Conservation (phyloP, 106 monocot genomes). For the Acorus gramineus region DNA sequence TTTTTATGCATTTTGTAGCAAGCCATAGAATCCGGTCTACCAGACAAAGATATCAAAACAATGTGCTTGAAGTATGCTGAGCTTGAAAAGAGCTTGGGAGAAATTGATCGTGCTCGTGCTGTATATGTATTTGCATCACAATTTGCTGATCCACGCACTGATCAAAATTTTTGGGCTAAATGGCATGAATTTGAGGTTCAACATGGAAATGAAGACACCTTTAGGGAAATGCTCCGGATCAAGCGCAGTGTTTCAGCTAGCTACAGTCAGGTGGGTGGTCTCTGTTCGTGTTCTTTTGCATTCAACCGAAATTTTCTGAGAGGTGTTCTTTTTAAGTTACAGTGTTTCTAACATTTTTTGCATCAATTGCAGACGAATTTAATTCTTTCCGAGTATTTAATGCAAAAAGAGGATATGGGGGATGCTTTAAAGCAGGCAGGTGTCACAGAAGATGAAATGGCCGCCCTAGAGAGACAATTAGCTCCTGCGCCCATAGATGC, state of each 20-base stretch:
- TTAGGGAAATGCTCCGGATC: constrained; percentile 91
- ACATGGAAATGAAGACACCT: constrained; percentile 97
- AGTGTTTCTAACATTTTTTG: background rate
- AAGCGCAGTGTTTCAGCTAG: constrained; percentile 84
- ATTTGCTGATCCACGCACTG: constrained; percentile 78
- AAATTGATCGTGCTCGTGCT: constrained; percentile 88
- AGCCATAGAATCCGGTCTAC: constrained; percentile 96
- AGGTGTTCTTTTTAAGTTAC: too few relatives aligned
- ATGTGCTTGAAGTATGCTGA: constrained; percentile 97
- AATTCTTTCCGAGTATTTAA: constrained; percentile 78
- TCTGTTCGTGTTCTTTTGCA: too few relatives aligned
- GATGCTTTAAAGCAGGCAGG: constrained; percentile 52
- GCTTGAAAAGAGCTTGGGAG: constrained; percentile 85
- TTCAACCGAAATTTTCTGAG: too few relatives aligned
- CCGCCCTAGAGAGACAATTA: constrained; percentile 71
- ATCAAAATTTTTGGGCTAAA: constrained; percentile 78
- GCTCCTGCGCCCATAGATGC: constrained; percentile 22
- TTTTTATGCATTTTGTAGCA: constrained; percentile 40
- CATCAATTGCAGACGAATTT: constrained; percentile 66
- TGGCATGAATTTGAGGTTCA: constrained; percentile 96
- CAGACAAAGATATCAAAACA: constrained; percentile 64
- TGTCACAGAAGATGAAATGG: constrained; percentile 73
- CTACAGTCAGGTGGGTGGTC: constrained; percentile 67
- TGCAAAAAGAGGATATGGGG: constrained; percentile 75
- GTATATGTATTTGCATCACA: constrained; percentile 78